Evolutionary conservation across 192 early-diverging fungal genomes (phyloP).

Genomic region (Coemansia sp.): DNA sequence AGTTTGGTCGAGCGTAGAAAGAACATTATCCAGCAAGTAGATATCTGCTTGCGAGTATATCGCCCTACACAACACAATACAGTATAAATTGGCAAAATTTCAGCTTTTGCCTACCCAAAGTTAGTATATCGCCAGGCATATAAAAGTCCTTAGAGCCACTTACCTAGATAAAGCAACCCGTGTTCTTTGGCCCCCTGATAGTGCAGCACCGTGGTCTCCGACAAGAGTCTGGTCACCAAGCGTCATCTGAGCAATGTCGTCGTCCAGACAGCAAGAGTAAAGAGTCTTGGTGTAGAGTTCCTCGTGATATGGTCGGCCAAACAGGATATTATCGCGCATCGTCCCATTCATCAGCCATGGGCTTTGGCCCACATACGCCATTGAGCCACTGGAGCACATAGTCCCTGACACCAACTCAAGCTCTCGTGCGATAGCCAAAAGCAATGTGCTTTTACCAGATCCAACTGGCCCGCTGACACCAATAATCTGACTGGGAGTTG

Average conservation of each 20-base stretch:
- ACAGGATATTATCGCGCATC: constrained; percentile 75
- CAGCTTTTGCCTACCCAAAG: not conserved
- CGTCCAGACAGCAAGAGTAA: constrained; percentile 63
- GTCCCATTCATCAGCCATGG: constrained; percentile 72
- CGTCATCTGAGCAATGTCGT: constrained; percentile 63
- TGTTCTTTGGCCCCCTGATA: constrained; percentile 61
- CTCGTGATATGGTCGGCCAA: constrained; percentile 61
- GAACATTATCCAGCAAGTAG: constrained; percentile 77
- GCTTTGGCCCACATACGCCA: constrained; percentile 38
- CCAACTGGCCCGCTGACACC: constrained; percentile 83
- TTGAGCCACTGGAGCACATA: constrained; percentile 14
- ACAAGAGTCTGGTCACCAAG: constrained; percentile 66
- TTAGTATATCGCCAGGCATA: not conserved
- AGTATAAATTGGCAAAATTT: constrained; percentile 51
- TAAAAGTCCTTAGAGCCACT: not conserved
- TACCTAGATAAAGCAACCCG: constrained; percentile 64
- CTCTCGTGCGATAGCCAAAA: constrained; percentile 79
- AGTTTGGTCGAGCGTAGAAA: constrained; percentile 78
- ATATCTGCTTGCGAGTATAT: constrained; percentile 78
- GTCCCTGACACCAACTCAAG: constrained; percentile 40
- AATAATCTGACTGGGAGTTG: constrained; percentile 60
- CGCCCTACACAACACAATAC: constrained; percentile 60
- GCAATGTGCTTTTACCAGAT: constrained; percentile 78
- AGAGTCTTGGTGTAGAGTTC: constrained; percentile 63
- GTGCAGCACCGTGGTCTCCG: constrained; percentile 29